Base-by-base conservation (phyloP, 257 asterid genomes). In the Striga asiatica region DNA sequence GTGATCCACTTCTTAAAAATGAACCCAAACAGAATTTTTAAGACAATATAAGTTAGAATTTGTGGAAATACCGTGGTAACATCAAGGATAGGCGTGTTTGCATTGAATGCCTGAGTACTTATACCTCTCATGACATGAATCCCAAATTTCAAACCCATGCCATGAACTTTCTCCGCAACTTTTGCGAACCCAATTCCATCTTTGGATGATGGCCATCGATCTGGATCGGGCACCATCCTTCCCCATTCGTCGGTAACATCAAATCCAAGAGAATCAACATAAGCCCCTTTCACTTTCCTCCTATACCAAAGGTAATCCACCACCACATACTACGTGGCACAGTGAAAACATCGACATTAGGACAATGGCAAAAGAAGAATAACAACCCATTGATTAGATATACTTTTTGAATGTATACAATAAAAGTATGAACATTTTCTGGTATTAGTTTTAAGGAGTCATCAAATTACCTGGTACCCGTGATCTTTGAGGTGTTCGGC, bases 221-320 rank as follows among this genome's bases (percentile, higher is more conserved):
- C 75, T 0, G 94, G 93, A 64, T 88, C 99, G 5, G 99, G 99
- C 27, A 79, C 28, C 98, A 92, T 71, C 78, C 97, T 84, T 64
- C 98, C 98, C 98, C 99, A 88, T 68, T 79, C 71, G 60, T 92
- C 99, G 57, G 88, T 81, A 37, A 82, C 85, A 68, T 92, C 99
- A 52, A 67, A 88, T 43, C 99, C 99, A 29, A 74, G 83, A 42
- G 99, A 88, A 73, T 84, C 81, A n/a, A 72, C 75, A 69, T 60
- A 8, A 46, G 97, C 95, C n/a, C 97, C 95, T 0, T 66, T 21
- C 46, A 79, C 89, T 73, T 88, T 83, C 76, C 58, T 81, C 79
- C 99, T 77, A 66, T 92, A 84, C 99, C 97, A 92, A 43, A 92
- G 99, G 66, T 75, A 92, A 68, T 92, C 99, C 77, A 92, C 93